Percentiles rank a stretch among this genome's conserved stretches.
Evolutionary conservation across 2,329 filamentous ascomycete species (phyloP).

Genomic region (Dryadomyces sulphureus): DNA sequence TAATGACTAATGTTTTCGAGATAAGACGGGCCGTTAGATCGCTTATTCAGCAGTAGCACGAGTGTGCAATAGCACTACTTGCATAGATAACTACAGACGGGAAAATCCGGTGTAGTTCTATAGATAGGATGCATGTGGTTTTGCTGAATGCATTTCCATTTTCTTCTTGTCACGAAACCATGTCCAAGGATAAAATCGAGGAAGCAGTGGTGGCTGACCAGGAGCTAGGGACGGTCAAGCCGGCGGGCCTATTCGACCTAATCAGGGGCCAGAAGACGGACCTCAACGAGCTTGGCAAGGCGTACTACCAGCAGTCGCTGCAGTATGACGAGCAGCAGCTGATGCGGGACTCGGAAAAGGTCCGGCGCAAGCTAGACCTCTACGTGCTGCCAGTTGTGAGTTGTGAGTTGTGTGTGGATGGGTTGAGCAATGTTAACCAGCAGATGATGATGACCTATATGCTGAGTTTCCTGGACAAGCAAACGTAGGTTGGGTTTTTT

Average conservation of each 20-base stretch:
- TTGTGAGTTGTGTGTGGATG: too few species aligned
- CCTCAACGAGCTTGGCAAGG: constrained; percentile 13
- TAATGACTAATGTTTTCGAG: too few species aligned
- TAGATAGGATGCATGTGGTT: too few species aligned
- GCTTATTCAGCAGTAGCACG: too few species aligned
- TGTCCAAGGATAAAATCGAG: too few species aligned
- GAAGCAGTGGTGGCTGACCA: constrained; percentile 1
- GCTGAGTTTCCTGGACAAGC: constrained; percentile 20
- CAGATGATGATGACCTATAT: constrained; percentile 21
- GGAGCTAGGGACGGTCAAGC: background rate
- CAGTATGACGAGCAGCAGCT: constrained; percentile 21
- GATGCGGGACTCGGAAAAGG: constrained; percentile 15
- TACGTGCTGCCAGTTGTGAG: constrained; percentile 21
- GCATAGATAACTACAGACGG: too few species aligned
- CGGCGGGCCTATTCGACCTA: background rate
- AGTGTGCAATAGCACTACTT: too few species aligned
- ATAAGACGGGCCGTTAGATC: too few species aligned
- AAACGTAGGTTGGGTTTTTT: constrained; percentile 7
- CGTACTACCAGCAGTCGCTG: constrained; percentile 18
- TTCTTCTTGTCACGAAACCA: too few species aligned
- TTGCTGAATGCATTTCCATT: too few species aligned
- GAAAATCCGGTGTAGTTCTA: too few species aligned
- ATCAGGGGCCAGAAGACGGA: constrained; percentile 3
- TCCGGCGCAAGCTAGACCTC: constrained; percentile 21
- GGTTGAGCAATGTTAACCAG: too few species aligned